These are phyloP conservation scores for Kazachstania sp. DNA, from an alignment of 1,139 yeast species.

Conservation along the genomic window DNA sequence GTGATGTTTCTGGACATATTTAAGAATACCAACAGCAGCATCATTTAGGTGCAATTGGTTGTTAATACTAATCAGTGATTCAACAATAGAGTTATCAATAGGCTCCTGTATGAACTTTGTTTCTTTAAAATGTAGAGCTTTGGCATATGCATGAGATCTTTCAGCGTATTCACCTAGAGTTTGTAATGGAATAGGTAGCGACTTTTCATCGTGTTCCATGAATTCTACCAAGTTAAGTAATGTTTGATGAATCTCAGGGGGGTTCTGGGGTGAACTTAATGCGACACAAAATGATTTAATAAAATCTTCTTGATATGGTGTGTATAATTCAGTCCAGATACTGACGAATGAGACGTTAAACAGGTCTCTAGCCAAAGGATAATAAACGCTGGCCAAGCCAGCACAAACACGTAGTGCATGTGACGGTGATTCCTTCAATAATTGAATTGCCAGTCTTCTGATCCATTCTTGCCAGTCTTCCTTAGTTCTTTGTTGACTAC, in stretches of 20 bases:
- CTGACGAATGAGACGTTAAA: conserved; percentile 94
- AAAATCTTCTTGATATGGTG: conserved; percentile 86
- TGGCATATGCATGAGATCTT: conserved; percentile 94
- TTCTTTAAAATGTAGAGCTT: conserved; percentile 92
- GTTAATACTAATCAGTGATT: conserved; percentile 83
- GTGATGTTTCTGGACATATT: conserved; percentile 92
- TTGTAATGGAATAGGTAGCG: conserved; percentile 83
- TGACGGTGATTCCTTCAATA: conserved; percentile 87
- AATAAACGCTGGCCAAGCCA: conserved; percentile 77
- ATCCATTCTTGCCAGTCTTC: conserved; percentile 99
- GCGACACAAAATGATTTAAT: conserved; percentile 84
- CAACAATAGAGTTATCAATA: conserved; percentile 75
- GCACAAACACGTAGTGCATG: conserved; percentile 94
- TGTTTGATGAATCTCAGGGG: conserved; percentile 92
- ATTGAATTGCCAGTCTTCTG: conserved; percentile 72
- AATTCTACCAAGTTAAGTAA: conserved; percentile 86
- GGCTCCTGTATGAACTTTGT: conserved; percentile 92
- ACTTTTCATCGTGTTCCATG: conserved; percentile 96
- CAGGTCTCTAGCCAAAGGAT: conserved; percentile 82
- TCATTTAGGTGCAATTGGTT: conserved; percentile 94
- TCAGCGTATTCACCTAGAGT: conserved; percentile 91
- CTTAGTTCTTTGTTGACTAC: conserved; percentile 76
- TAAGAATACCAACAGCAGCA: conserved; percentile 94
- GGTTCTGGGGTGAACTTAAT: conserved; percentile 81
- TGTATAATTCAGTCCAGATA: conserved; percentile 89